Percentiles rank a stretch among this genome's conserved stretches.
These are phyloP conservation scores for Microcyclospora pomicola DNA, from an alignment of 2,329 filamentous ascomycete genomes.

Conservation along the genomic window DNA sequence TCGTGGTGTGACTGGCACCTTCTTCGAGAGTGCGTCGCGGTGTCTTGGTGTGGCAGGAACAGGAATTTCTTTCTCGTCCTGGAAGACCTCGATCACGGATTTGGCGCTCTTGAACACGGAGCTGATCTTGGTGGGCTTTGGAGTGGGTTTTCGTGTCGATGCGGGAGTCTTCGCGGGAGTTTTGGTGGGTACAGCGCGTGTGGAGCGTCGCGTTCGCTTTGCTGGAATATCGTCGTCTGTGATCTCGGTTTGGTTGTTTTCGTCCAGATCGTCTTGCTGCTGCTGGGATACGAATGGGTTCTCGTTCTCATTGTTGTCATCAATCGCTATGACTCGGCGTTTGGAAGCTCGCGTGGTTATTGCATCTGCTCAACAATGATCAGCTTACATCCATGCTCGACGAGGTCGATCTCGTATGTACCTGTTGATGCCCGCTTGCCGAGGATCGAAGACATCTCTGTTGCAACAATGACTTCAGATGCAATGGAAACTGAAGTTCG, in stretches of 20 bases:
- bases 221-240: slow-evolving; percentile 20
- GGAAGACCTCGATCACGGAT: slow-evolving; percentile 23
- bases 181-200: slow-evolving; percentile 33
- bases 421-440: too few species aligned
- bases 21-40: slow-evolving; percentile 59
- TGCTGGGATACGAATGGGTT: slow-evolving; percentile 39
- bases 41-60: slow-evolving; percentile 62
- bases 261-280: slow-evolving; percentile 1
- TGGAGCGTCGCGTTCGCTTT: slow-evolving; percentile 22
- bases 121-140: slow-evolving; percentile 35
- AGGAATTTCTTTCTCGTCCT: slow-evolving; percentile 24
- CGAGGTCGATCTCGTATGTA: too few species aligned
- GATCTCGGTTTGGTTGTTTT: slow-evolving; percentile 33
- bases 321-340: slow-evolving; percentile 30
- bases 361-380: too few species aligned
- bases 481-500: too few species aligned
- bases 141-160: slow-evolving; percentile 27
- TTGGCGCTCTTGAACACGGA: slow-evolving; percentile 30
- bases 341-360: slow-evolving; percentile 17
- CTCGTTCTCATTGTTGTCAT: slow-evolving; percentile 54
- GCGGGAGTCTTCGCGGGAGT: slow-evolving; percentile 22
- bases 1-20: slow-evolving; percentile 62
- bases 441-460: too few species aligned
- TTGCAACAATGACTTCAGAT: too few species aligned
- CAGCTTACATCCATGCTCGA: too few species aligned